Evolutionary conservation across 768 basidiomycete species (phyloP), one percentile per base, ranked within the genome.

Genomic region (Kockovaella imperatae): DNA sequence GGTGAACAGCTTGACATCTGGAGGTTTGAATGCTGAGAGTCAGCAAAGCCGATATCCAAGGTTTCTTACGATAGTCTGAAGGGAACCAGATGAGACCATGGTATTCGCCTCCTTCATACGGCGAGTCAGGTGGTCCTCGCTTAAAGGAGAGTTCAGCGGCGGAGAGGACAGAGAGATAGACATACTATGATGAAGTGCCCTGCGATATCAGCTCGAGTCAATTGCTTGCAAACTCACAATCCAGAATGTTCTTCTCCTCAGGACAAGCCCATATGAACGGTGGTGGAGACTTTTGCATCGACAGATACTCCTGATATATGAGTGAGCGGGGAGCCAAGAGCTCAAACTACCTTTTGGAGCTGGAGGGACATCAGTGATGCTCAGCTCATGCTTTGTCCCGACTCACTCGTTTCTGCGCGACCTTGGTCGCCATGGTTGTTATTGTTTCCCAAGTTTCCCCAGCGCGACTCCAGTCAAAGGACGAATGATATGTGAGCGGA

Each of bases 181-280:
- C 80, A 64, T 71, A 93, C 90, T 69, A 95, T 86, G 70, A 95
- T 82, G 73, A 80, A 96, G 72, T 95, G 87, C 90, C 90, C 90
- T 95, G 59, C 17, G 50, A 42, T 25, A 31, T 52, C 45, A 51
- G 47, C 43, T 35, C 14, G 20, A 18, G 29, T 13, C 35, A 40
- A 13, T 15, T 4, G 30, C n/a, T 13, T 15, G 24, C n/a, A 44
- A 32, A 77, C 89, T 73, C 69, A 95, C 90, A 96, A 47, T 80
- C 89, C 42, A 96, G 72, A 60, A 96, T 91, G 71, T 96, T 93
- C 82, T 90, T 90, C 79, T 97, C 93, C 62, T 95, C 90, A 13
- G 93, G 93, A 25, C 78, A 79, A 31, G 93, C 91, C 84, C 86
- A 91, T 18, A 96, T 83, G 72, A 90, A 97, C 52, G 93, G 93